phyloP scores from a whole-genome alignment of 2,329 filamentous ascomycete species.

The Plenodomus lindquistii region DNA sequence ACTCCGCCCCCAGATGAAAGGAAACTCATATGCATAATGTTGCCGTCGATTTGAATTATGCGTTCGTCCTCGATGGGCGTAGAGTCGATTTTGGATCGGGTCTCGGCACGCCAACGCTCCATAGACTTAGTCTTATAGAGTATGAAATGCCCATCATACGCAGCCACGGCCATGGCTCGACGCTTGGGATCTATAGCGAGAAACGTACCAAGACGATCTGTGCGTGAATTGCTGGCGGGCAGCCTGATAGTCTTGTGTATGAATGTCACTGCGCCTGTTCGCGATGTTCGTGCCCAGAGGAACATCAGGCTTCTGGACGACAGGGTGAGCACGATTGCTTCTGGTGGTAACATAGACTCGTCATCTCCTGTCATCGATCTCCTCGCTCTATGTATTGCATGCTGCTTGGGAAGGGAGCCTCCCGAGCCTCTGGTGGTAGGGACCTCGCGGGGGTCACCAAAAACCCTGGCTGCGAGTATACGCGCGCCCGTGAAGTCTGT shows the following conservation, averaged over 20 bases:
- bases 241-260: constrained; percentile 62
- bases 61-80: constrained; percentile 63
- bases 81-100: constrained; percentile 48
- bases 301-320: constrained; percentile 76
- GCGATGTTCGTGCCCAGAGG: constrained; percentile 63
- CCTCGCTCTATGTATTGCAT: constrained; percentile 14
- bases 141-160: constrained; percentile 70
- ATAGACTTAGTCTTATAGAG: constrained; percentile 70
- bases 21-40: constrained; percentile 88
- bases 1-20: constrained; percentile 71
- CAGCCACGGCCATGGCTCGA: constrained; percentile 68
- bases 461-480: constrained; percentile 77
- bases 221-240: constrained; percentile 58
- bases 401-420: constrained; percentile 21
- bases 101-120: constrained; percentile 54
- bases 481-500: constrained; percentile 71
- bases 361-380: constrained; percentile 24
- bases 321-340: constrained; percentile 77
- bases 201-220: constrained; percentile 64
- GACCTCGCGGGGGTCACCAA: constrained; percentile 57
- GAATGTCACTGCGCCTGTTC: constrained; percentile 60
- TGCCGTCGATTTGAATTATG: constrained; percentile 56
- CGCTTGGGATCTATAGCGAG: constrained; percentile 77
- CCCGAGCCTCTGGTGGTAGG: constrained; percentile 18
- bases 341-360: constrained; percentile 61